Evolutionary conservation across 2,329 filamentous ascomycete genomes (phyloP).

Genomic region (Leptographium lundbergii): DNA sequence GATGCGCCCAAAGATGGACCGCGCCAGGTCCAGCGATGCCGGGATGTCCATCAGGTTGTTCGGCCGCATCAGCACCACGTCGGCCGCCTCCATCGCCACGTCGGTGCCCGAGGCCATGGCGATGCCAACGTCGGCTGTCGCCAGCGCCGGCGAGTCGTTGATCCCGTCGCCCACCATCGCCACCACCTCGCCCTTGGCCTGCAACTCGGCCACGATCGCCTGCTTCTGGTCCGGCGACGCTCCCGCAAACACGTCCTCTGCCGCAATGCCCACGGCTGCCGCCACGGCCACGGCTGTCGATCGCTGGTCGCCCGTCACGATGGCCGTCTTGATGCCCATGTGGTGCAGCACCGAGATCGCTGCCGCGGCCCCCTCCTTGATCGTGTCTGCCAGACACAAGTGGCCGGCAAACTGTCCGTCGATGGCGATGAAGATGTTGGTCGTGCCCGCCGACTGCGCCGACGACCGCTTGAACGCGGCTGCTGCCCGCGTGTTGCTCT

Average conservation of each 20-base stretch:
- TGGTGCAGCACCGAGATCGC: slow-evolving; percentile 69
- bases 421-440: slow-evolving; percentile 84
- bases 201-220: slow-evolving; percentile 64
- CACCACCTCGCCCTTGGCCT: slow-evolving; percentile 61
- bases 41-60: slow-evolving; percentile 90
- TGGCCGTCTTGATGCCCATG: slow-evolving; percentile 77
- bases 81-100: slow-evolving; percentile 93
- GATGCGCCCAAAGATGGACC: slow-evolving; percentile 81
- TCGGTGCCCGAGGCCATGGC: slow-evolving; percentile 88
- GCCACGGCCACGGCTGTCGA: slow-evolving; percentile 79
- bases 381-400: slow-evolving; percentile 74
- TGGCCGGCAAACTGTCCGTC: slow-evolving; percentile 70
- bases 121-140: slow-evolving; percentile 85
- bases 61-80: slow-evolving; percentile 89
- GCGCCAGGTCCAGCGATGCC: slow-evolving; percentile 67
- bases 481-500: slow-evolving; percentile 34
- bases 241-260: slow-evolving; percentile 68
- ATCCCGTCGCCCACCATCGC: slow-evolving; percentile 98
- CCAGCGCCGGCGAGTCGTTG: slow-evolving; percentile 93
- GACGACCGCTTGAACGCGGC: slow-evolving; percentile 12
- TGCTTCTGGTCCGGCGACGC: slow-evolving; percentile 88
- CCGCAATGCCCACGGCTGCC: slow-evolving; percentile 64
- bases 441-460: slow-evolving; percentile 52
- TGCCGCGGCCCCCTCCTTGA: slow-evolving; percentile 77
- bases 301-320: slow-evolving; percentile 86